Base-by-base conservation (phyloP, 306 rosid genomes). In the Astragalus glycyphyllos region DNA sequence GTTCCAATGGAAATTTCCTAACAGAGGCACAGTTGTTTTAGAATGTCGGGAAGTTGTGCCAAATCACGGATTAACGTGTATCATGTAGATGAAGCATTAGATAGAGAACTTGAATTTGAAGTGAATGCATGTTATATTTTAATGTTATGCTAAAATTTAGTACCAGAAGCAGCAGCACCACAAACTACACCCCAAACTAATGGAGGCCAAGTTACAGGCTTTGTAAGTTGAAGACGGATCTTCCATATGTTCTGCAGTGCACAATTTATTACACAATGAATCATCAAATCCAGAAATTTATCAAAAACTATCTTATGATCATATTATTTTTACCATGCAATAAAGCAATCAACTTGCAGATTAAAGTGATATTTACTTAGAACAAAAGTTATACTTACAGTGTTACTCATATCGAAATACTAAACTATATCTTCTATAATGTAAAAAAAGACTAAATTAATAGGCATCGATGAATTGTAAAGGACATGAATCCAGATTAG, bases 111-210 rank as follows among this genome's bases (percentile, higher is more conserved):
- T 26, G 31, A 26, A 26, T 26, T 68, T 50, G 15, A 66, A 50
- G 44, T 15, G 54, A 69, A 62, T 34, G 40, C 11, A 72, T 61
- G 58, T 35, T 35, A 34, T 14, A 35, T 74, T 40, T 59, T 57
- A 51, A 44, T 42, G 57, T 37, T 17, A 45, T 23, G 68, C 37
- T 53, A 40, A 65, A 57, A 47, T 14, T 60, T 65, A 54, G 34
- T 85, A 94, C 99, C 99, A 54, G 99, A 94, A 68, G 99, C 97
- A 75, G 99, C 99, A 75, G 99, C 99, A 57, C 99, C 99, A 65
- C 99, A 94, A 51, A 89, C 89, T 69, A 94, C 92, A 46, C 99
- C 99, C 99, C 99, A 94, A 38, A 94, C 89, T 79, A 94, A 84
- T 31, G 99, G 99, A 64, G 99, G 97, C 99, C 99, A 94, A 69